Conservation (phyloP, 192 early-diverging fungal species). For the Umbelopsis vinacea region DNA sequence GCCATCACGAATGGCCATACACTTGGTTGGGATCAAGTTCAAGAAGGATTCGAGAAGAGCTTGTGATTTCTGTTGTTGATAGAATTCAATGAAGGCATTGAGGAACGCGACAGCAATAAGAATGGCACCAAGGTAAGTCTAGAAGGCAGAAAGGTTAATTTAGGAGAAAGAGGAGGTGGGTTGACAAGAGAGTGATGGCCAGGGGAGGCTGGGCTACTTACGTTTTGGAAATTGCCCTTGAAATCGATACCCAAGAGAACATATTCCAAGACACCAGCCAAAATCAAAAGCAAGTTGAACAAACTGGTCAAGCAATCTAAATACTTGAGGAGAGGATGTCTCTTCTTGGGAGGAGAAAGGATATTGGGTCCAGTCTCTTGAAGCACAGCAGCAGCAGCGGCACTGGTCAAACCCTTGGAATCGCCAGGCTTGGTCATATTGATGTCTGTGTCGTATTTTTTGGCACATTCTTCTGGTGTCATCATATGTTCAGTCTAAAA, state of each 20-base stretch:
- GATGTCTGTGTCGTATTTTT: conserved; percentile 46
- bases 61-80: conserved; percentile 88
- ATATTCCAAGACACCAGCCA: conserved; percentile 82
- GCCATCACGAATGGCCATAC: conserved; percentile 79
- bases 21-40: conserved; percentile 88
- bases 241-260: conserved; percentile 82
- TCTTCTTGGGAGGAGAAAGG: conserved; percentile 86
- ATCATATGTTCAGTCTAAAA: conserved; percentile 57
- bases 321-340: conserved; percentile 76
- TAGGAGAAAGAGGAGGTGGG: too few relatives aligned
- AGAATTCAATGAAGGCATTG: conserved; percentile 93
- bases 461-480: conserved; percentile 47
- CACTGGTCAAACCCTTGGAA: conserved; percentile 69
- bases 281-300: conserved; percentile 90
- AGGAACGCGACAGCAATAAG: conserved; percentile 85
- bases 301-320: conserved; percentile 73
- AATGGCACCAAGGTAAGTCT: conserved; percentile 91
- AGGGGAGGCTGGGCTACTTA: too few relatives aligned
- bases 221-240: conserved; percentile 75
- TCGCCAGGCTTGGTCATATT: conserved; percentile 64
- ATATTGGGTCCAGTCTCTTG: conserved; percentile 79
- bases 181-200: too few relatives aligned
- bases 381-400: conserved; percentile 69
- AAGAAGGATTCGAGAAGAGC: conserved; percentile 91
- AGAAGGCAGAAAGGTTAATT: conserved; percentile 17